Evolutionary conservation across 257 asterid genomes (phyloP), one percentile per base, ranked within the genome.

Genomic region (Leonotis leonurus): DNA sequence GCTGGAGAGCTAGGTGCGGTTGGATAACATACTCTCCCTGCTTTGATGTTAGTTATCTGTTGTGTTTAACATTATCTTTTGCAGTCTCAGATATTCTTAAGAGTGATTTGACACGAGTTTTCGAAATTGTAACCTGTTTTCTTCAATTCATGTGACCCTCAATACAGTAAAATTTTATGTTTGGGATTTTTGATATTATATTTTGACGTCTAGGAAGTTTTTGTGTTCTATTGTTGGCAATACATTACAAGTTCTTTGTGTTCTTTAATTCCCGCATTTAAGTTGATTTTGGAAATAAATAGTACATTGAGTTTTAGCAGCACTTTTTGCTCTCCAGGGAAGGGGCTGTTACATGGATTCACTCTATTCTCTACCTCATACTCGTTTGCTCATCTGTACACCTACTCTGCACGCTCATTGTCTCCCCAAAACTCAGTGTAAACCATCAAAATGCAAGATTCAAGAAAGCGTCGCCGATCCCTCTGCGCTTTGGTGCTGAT

Each of bases 401-500:
- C 72, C 32, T 86, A 16, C 45, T 92, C 29, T 64, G 81, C 71
- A 56, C 63, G 21, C 70, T 55, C 6, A 51, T 83, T 5, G 68
- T 91, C 64, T 67, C 82, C 68, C 87, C 62, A 32, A 82, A 53
- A 12, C 75, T 91, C 75, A 37, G 74, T 17, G 20, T 83, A 17
- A 18, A 78, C 66, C 71, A 77, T 79, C 84, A 72, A 43, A 70
- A 70, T 56, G 77, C 75, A 24, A 71, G 73, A 50, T 22, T 80
- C 78, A 88, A 88, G 81, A 86, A 77, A 68, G 74, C 36, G 0
- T 29, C 95, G 0, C 65, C 77, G 0, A 72, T 73, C 3, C 96
- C 98, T 61, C 80, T 92, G 29, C 95, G 89, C 13, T 92, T 92
- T 75, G 71, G 77, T 40, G 68, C 83, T n/a, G 93, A 88, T 18